Evolutionary conservation across 2,329 filamentous ascomycete species (phyloP).

Genomic region (Mycosphaerelloides madeirae): DNA sequence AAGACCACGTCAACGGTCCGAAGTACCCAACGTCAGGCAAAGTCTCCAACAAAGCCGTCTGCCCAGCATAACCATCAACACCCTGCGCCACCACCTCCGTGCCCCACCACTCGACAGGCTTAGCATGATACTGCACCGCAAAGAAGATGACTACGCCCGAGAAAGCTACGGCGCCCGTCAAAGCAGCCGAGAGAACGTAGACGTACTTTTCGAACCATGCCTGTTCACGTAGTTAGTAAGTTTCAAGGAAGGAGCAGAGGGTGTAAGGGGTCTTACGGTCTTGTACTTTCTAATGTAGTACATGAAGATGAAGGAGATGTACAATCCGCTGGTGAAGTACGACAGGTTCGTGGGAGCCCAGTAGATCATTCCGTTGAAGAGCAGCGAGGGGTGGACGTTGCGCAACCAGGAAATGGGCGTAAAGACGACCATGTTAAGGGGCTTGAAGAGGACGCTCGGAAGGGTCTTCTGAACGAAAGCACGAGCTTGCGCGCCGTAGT

Average conservation of each 20-base stretch:
- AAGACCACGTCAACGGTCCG: no score
- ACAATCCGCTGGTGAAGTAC: constrained; percentile 67
- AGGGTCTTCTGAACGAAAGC: constrained; percentile 14
- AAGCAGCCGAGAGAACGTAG: constrained; percentile 78
- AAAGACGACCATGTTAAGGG: no score
- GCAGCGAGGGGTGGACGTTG: constrained; percentile 51
- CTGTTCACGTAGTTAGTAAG: constrained; percentile 48
- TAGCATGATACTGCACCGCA: constrained; percentile 73
- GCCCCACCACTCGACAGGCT: constrained; percentile 63
- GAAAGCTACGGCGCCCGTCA: constrained; percentile 78
- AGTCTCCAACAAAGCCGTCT: no score
- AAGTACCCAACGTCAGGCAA: no score
- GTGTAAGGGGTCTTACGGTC: no score
- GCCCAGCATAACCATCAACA: no score
- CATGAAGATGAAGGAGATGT: constrained; percentile 84
- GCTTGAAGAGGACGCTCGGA: not conserved
- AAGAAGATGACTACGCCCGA: constrained; percentile 86
- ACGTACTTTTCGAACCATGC: constrained; percentile 91
- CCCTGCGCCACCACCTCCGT: constrained; percentile 4
- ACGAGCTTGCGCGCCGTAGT: constrained; percentile 4
- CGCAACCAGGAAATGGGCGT: constrained; percentile 4
- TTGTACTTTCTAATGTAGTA: constrained; percentile 58
- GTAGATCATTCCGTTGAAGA: constrained; percentile 78
- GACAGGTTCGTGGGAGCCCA: constrained; percentile 77
- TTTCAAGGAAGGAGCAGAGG: no score